Conservation (phyloP, 2,329 filamentous ascomycete genomes). For the Colletotrichum sp. region DNA sequence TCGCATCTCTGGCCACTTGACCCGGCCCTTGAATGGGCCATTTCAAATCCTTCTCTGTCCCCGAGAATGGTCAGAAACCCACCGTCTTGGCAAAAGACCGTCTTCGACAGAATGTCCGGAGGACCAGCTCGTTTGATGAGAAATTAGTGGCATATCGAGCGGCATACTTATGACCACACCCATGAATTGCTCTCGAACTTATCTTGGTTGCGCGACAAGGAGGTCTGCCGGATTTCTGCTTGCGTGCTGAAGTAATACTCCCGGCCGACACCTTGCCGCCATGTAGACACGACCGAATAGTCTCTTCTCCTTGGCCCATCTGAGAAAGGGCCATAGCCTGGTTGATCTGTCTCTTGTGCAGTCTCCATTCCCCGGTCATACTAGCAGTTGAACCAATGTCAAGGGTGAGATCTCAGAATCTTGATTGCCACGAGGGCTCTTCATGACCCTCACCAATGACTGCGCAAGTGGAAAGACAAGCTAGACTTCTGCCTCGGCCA, state of each 20-base stretch:
- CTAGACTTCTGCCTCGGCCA: not conserved
- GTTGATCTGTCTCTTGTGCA: not conserved
- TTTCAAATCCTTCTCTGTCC: not conserved
- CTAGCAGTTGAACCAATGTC: not conserved
- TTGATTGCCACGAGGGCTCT: fast-evolving
- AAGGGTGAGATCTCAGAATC: fast-evolving
- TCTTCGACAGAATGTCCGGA: not conserved
- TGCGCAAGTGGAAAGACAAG: not conserved
- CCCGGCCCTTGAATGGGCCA: fast-evolving
- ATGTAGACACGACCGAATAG: no score
- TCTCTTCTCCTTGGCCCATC: no score
- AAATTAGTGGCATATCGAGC: not conserved
- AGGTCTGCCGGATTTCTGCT: not conserved
- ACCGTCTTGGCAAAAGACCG: not conserved
- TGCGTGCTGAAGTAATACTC: not conserved
- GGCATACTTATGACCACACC: not conserved
- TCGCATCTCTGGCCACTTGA: not conserved
- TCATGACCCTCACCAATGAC: not conserved
- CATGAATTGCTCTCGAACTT: not conserved
- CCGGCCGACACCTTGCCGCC: no score
- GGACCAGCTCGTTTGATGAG: not conserved
- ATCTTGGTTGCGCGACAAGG: not conserved
- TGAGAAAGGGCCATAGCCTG: no score
- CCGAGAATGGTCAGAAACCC: not conserved
- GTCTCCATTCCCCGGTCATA: fast-evolving